phyloP scores from a whole-genome alignment of 164 flowering plant species.

The Cinnamomum micranthum region DNA sequence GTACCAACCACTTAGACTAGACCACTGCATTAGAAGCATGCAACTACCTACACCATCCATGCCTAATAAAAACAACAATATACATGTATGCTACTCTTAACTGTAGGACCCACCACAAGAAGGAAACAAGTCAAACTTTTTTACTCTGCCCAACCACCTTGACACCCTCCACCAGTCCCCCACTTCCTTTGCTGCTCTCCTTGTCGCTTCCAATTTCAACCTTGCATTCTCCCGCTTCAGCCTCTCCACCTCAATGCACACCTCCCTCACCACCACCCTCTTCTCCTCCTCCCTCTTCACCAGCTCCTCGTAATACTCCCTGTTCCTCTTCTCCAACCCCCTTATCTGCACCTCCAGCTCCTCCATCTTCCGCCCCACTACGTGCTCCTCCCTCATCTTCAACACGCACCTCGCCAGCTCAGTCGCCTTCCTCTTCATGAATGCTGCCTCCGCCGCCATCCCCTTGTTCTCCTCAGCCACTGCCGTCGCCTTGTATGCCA shows the following conservation, averaged over 20 bases:
- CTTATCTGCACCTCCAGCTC: conserved; percentile 60
- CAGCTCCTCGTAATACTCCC: conserved; percentile 41
- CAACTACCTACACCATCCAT: neutral
- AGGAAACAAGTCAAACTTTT: conserved; percentile 29
- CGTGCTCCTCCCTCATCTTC: conserved; percentile 61
- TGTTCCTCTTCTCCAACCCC: conserved; percentile 61
- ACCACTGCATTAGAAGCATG: too few species aligned
- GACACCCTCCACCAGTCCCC: neutral
- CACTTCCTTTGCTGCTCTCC: neutral
- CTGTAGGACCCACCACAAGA: conserved; percentile 38
- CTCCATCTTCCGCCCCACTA: conserved; percentile 55
- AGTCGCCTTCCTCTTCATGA: conserved; percentile 56
- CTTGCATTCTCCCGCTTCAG: conserved; percentile 22
- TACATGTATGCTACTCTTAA: neutral
- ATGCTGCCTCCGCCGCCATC: conserved; percentile 40
- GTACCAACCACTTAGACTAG: too few species aligned
- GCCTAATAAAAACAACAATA: too few species aligned
- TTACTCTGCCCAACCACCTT: conserved; percentile 37
- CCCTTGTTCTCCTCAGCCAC: conserved; percentile 56
- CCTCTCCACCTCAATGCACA: conserved; percentile 31
- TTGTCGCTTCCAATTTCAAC: conserved; percentile 14
- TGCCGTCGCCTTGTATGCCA: conserved; percentile 36
- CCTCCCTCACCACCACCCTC: conserved; percentile 14
- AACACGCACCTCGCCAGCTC: conserved; percentile 65
- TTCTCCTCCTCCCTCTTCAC: conserved; percentile 29